Conservation (phyloP, 176 grass and related monocot species). For the Oryza australiensis region DNA sequence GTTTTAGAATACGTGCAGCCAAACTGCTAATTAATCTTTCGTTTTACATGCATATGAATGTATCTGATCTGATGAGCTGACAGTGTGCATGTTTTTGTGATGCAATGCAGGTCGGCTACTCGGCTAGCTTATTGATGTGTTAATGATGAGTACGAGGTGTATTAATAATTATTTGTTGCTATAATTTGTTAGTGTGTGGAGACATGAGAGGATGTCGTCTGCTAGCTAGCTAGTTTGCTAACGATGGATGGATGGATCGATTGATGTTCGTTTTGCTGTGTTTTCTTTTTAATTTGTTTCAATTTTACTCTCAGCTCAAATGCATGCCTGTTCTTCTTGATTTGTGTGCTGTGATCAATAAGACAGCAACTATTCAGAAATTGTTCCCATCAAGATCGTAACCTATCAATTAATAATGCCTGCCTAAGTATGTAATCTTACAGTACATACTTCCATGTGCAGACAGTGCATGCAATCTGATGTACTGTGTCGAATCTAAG, state of each 20-base stretch:
- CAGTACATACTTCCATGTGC: not conserved
- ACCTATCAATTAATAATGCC: not conserved
- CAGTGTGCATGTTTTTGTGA: not conserved
- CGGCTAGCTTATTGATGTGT: not conserved
- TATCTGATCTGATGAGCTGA: not conserved
- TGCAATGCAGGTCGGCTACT: conserved; percentile 25
- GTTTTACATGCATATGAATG: no score
- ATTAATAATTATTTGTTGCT: not conserved
- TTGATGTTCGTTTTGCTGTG: conserved; percentile 6
- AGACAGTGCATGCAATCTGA: not conserved
- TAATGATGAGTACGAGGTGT: not conserved
- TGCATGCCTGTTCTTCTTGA: not conserved
- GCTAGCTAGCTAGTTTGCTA: not conserved
- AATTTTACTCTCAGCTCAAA: conserved; percentile 1
- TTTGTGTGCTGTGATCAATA: not conserved
- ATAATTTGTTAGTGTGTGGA: not conserved
- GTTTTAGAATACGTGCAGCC: no score
- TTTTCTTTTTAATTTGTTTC: conserved; percentile 8
- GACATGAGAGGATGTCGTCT: conserved; percentile 75
- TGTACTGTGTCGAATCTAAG: not conserved
- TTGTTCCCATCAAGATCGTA: not conserved
- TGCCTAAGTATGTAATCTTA: not conserved
- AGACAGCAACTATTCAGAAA: not conserved
- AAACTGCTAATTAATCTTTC: no score
- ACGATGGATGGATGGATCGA: not conserved